Percentiles rank a stretch among this genome's conserved stretches.
Evolutionary conservation across 805 yeast species (phyloP).

Genomic region (Ogataea nonfermentans): DNA sequence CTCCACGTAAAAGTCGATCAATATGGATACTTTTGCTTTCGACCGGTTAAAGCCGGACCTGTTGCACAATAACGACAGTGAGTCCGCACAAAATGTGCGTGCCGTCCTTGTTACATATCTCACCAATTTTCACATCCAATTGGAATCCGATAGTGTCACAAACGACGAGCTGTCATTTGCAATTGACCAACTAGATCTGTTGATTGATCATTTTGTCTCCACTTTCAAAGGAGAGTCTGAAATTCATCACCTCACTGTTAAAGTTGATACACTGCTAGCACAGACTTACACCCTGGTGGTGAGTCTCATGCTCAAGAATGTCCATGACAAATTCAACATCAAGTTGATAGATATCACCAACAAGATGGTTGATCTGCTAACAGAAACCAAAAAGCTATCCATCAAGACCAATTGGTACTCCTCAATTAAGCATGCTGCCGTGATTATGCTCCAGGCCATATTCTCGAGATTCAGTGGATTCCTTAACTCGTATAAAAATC

Average conservation of each 20-base stretch:
- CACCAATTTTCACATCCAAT: constrained; percentile 14
- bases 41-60: constrained; percentile 18
- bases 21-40: constrained; percentile 17
- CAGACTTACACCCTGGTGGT: constrained; percentile 23
- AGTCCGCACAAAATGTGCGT: constrained; percentile 12
- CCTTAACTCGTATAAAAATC: constrained; percentile 31
- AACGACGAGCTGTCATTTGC: constrained; percentile 25
- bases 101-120: constrained; percentile 19
- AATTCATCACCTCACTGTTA: constrained; percentile 24
- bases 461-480: constrained; percentile 36
- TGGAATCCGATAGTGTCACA: constrained; percentile 9
- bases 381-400: constrained; percentile 28
- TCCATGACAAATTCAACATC: constrained; percentile 34
- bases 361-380: constrained; percentile 22
- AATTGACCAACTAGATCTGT: constrained; percentile 23
- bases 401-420: constrained; percentile 35
- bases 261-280: constrained; percentile 26
- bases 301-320: constrained; percentile 29
- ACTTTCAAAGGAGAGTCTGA: constrained; percentile 25
- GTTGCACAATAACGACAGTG: constrained; percentile 16
- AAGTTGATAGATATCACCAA: constrained; percentile 31
- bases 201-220: constrained; percentile 22
- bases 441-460: constrained; percentile 29
- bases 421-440: constrained; percentile 30
- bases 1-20: constrained; percentile 13